These are phyloP conservation scores for Peterozyma xylosa DNA, from an alignment of 805 yeast species.

Conservation along the genomic window DNA sequence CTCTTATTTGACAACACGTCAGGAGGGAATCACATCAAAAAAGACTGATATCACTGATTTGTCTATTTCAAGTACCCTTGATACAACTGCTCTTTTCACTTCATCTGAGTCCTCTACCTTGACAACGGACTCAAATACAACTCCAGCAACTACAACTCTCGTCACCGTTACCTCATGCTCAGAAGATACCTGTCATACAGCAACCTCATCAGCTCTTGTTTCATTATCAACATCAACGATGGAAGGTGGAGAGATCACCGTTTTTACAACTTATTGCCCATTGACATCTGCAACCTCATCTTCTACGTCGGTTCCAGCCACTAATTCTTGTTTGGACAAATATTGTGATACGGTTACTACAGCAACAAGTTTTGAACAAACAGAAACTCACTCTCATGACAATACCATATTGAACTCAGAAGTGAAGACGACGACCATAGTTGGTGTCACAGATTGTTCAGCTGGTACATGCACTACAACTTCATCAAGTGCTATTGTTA, in stretches of 20 bases:
- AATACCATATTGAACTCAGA: neutral
- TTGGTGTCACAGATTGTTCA: conserved; percentile 20
- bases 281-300: neutral
- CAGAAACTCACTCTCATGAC: neutral
- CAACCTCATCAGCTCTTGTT: neutral
- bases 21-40: no score
- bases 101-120: conserved; percentile 10
- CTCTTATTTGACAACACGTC: no score
- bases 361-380: neutral
- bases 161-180: conserved; percentile 16
- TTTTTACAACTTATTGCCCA: conserved; percentile 12
- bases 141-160: conserved; percentile 13
- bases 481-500: conserved; percentile 13
- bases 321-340: neutral
- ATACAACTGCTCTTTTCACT: conserved; percentile 1
- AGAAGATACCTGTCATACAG: neutral
- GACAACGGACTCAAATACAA: conserved; percentile 19
- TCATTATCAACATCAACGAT: neutral
- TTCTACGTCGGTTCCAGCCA: neutral
- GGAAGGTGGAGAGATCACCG: neutral
- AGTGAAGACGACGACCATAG: conserved; percentile 9
- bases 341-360: neutral
- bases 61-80: no score
- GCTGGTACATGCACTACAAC: conserved; percentile 13
- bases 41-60: no score